phyloP scores from a whole-genome alignment of 345 rosid species.

The Rhizophora mangle region DNA sequence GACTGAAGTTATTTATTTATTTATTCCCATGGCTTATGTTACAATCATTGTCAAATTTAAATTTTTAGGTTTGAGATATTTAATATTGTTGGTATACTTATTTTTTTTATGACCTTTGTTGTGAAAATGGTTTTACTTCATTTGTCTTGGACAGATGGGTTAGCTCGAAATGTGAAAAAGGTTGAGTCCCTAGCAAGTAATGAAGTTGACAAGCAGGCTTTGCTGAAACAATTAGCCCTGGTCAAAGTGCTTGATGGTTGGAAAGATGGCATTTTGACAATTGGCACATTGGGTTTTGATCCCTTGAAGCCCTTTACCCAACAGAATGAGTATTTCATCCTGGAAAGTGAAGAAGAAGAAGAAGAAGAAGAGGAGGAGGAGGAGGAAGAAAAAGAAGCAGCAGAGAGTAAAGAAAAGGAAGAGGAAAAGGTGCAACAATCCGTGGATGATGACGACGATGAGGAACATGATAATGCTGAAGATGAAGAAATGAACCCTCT shows the following conservation, averaged over 20 bases:
- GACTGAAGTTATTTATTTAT: too few species aligned
- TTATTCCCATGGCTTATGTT: too few species aligned
- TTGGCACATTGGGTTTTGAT: slow-evolving; percentile 86
- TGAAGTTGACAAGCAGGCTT: slow-evolving; percentile 53
- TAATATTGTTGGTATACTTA: not conserved
- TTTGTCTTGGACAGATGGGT: slow-evolving; percentile 36
- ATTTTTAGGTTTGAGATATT: too few species aligned
- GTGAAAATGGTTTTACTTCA: not conserved
- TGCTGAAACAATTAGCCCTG: slow-evolving; percentile 61
- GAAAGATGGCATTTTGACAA: slow-evolving; percentile 77
- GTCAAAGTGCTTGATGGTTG: slow-evolving; percentile 73
- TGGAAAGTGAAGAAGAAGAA: slow-evolving; percentile 29
- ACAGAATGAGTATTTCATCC: slow-evolving; percentile 23
- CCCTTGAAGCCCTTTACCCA: slow-evolving; percentile 41
- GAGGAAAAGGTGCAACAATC: slow-evolving; percentile 20
- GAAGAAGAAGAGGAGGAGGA: slow-evolving; percentile 21
- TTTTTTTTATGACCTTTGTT: not conserved
- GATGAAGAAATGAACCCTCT: slow-evolving; percentile 61
- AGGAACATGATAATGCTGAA: slow-evolving; percentile 12
- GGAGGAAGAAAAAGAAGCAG: slow-evolving; percentile 21
- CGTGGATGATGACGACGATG: slow-evolving; percentile 21
- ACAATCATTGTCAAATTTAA: too few species aligned
- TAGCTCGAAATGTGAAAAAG: slow-evolving; percentile 46
- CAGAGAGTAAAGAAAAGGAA: slow-evolving; percentile 15
- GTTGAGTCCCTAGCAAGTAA: slow-evolving; percentile 41